phyloP scores from a whole-genome alignment of 352 stramenopile genomes.

The Thalassiosira allenii region DNA sequence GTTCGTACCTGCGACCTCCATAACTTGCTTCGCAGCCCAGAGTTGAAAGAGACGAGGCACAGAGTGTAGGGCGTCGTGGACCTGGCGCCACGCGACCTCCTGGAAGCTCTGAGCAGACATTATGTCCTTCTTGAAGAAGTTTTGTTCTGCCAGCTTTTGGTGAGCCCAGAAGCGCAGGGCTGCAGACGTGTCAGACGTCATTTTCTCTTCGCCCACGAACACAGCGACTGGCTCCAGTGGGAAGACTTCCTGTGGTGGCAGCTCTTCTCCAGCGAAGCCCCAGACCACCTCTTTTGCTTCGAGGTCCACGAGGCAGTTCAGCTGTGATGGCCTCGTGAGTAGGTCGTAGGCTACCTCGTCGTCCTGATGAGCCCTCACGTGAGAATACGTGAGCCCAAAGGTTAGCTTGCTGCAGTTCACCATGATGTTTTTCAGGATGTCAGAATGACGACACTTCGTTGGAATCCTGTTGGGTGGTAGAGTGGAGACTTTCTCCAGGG shows the following conservation, averaged over 20 bases:
- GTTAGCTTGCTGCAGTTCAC: slow-evolving; percentile 22
- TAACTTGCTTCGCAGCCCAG: not conserved
- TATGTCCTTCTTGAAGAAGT: slow-evolving; percentile 1
- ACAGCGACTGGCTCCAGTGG: slow-evolving; percentile 6
- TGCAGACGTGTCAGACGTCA: slow-evolving; percentile 13
- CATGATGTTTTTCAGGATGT: slow-evolving; percentile 40
- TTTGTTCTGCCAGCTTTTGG: not conserved
- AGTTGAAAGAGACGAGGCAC: slow-evolving; percentile 16
- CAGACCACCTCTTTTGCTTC: not conserved
- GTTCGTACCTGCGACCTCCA: slow-evolving; percentile 6
- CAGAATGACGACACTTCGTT: slow-evolving; percentile 6
- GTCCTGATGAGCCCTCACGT: slow-evolving; percentile 42
- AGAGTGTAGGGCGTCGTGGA: not conserved
- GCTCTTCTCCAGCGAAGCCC: not conserved
- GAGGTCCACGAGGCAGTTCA: slow-evolving; percentile 22
- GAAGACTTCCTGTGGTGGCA: not conserved
- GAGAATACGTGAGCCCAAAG: not conserved
- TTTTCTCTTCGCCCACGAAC: slow-evolving; percentile 11
- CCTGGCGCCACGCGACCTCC: not conserved
- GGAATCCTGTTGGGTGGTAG: slow-evolving; percentile 20
- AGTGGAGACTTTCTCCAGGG: slow-evolving; percentile 16
- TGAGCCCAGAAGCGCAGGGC: not conserved
- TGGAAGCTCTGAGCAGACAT: not conserved
- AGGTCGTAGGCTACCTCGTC: not conserved
- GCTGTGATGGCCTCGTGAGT: slow-evolving; percentile 12